Percentiles rank a stretch among this genome's conserved stretches.
These are phyloP conservation scores for Rosa chinensis DNA, from an alignment of 306 rosid genomes.

Conservation along the genomic window DNA sequence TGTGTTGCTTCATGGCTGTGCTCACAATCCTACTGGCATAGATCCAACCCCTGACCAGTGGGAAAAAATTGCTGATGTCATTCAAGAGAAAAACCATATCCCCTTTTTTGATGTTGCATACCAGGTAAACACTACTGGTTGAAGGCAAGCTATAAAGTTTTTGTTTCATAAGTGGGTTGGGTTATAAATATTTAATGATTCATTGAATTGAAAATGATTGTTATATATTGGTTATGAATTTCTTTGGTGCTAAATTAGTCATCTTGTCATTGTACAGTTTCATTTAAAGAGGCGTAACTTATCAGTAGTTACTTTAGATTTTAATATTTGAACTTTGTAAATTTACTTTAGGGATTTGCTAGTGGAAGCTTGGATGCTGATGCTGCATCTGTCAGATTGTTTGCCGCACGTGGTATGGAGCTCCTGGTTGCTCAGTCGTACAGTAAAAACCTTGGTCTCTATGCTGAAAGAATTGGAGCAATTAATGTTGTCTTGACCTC, in stretches of 20 bases:
- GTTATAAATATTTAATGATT: neutral
- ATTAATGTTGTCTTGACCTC: constrained; percentile 82
- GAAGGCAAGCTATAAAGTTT: constrained; percentile 1
- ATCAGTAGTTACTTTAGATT: neutral
- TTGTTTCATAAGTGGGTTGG: neutral
- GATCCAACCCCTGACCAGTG: constrained; percentile 94
- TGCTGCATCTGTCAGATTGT: constrained; percentile 86
- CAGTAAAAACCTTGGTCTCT: constrained; percentile 97
- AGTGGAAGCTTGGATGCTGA: constrained; percentile 97
- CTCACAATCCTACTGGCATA: constrained; percentile 98
- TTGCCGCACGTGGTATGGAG: constrained; percentile 89
- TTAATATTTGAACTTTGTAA: constrained; percentile 14
- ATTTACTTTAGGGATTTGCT: constrained; percentile 81
- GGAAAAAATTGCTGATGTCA: constrained; percentile 89
- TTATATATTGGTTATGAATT: neutral
- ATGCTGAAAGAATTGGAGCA: constrained; percentile 98
- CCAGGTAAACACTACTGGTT: constrained; percentile 56
- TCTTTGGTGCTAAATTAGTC: neutral
- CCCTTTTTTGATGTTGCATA: constrained; percentile 98
- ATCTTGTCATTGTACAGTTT: constrained; percentile 4
- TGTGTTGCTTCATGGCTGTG: constrained; percentile 96
- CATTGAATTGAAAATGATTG: neutral
- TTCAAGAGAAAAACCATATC: constrained; percentile 75
- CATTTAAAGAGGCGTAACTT: neutral
- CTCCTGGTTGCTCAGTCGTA: constrained; percentile 93